Percentiles rank a stretch among this genome's conserved stretches.
Evolutionary conservation across 345 rosid species (phyloP).

Genomic region (Anastatica hierochuntica): DNA sequence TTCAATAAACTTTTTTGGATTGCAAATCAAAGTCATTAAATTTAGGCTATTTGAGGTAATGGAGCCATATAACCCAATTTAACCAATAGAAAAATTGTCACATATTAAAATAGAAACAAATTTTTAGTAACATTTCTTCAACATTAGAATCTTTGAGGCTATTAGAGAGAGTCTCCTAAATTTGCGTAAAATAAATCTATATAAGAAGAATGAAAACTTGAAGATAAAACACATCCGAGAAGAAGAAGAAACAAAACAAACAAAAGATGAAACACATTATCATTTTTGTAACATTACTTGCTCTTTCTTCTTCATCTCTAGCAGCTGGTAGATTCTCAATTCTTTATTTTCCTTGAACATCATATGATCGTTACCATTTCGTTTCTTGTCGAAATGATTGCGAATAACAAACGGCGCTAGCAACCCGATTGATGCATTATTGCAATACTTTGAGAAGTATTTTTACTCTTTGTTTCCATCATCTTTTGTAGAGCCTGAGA

Average conservation of each 20-base stretch:
- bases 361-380: neutral
- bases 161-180: neutral
- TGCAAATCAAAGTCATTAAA: too few relatives aligned
- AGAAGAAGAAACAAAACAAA: neutral
- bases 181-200: neutral
- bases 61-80: too few relatives aligned
- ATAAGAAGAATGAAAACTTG: neutral
- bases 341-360: neutral
- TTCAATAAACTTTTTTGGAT: too few relatives aligned
- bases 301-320: constrained; percentile 14
- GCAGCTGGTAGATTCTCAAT: constrained; percentile 12
- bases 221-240: neutral
- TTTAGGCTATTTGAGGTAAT: too few relatives aligned
- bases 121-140: neutral
- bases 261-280: constrained; percentile 13
- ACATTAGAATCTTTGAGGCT: constrained; percentile 1
- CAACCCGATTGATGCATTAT: too few relatives aligned
- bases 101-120: constrained; percentile 13
- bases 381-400: too few relatives aligned
- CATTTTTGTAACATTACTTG: constrained; percentile 11
- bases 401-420: too few relatives aligned
- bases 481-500: constrained; percentile 1
- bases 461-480: neutral
- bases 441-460: neutral
- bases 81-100: neutral